Evolutionary conservation across 2,329 filamentous ascomycete genomes (phyloP).

Genomic region (Dactylonectria macrodidyma): DNA sequence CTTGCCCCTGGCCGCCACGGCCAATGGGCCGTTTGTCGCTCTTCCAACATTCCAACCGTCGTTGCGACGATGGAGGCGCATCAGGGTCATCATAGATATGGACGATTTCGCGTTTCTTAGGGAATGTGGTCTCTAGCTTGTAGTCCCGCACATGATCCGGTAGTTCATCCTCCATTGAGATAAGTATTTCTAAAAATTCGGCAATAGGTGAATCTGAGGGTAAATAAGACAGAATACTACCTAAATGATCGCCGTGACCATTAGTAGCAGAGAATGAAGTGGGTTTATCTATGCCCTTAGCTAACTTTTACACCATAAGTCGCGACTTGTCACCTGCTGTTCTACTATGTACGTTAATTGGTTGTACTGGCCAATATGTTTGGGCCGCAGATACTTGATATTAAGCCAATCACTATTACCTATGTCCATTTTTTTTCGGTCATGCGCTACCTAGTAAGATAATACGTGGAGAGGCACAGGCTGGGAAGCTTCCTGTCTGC

Average conservation of each 20-base stretch:
- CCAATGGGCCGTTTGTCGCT: constrained; percentile 29
- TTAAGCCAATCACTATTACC: not conserved
- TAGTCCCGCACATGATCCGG: constrained; percentile 27
- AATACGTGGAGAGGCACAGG: not conserved
- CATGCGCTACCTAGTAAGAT: not conserved
- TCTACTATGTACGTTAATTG: not conserved
- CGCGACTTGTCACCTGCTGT: not conserved
- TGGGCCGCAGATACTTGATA: not conserved
- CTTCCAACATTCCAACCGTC: constrained; percentile 34
- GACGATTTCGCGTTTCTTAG: constrained; percentile 17
- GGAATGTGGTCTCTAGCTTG: constrained; percentile 25
- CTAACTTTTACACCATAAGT: not conserved
- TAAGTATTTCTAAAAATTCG: constrained; percentile 5
- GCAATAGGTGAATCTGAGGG: constrained; percentile 5
- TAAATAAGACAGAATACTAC: constrained; percentile 1
- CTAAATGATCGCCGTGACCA: constrained; percentile 5
- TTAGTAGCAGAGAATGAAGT: not conserved
- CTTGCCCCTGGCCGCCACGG: constrained; percentile 33
- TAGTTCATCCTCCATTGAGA: constrained; percentile 6
- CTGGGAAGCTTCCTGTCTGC: not conserved
- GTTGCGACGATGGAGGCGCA: constrained; percentile 26
- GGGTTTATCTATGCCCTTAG: not conserved
- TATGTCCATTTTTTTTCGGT: not conserved
- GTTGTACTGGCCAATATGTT: not conserved
- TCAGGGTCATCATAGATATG: constrained; percentile 34